Conservation (phyloP, 169 alveolate species). For the Plasmodium coatneyi region DNA sequence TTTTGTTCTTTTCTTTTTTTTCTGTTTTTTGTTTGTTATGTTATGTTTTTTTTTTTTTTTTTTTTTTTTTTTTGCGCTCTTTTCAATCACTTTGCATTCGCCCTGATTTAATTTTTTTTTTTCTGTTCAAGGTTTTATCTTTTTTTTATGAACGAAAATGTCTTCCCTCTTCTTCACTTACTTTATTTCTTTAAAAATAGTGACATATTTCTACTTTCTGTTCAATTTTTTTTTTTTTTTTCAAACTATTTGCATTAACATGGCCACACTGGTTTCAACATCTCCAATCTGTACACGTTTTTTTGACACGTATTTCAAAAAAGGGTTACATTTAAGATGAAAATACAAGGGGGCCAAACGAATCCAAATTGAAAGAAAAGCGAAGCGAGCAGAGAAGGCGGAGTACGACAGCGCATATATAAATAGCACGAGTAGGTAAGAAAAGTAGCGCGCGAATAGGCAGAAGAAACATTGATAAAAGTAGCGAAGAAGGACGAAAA, state of each 20-base stretch:
- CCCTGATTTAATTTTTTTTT: not conserved
- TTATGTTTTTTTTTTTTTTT: not conserved
- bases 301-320: not conserved
- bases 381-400: not conserved
- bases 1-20: not conserved
- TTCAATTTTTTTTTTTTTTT: not conserved
- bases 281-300: not conserved
- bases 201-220: not conserved
- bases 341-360: not conserved
- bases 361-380: not conserved
- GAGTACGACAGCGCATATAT: not conserved
- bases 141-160: not conserved
- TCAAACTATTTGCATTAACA: not conserved
- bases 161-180: not conserved
- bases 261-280: not conserved
- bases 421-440: not conserved
- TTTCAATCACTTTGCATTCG: not conserved
- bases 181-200: not conserved
- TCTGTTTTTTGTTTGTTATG: not conserved
- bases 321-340: not conserved
- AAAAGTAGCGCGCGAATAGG: not conserved
- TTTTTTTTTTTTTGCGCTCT: not conserved
- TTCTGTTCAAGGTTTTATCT: not conserved
- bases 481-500: not conserved
- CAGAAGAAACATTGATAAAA: not conserved